Conservation (phyloP, 768 basidiomycete species). For the Scleroderma citrinum region DNA sequence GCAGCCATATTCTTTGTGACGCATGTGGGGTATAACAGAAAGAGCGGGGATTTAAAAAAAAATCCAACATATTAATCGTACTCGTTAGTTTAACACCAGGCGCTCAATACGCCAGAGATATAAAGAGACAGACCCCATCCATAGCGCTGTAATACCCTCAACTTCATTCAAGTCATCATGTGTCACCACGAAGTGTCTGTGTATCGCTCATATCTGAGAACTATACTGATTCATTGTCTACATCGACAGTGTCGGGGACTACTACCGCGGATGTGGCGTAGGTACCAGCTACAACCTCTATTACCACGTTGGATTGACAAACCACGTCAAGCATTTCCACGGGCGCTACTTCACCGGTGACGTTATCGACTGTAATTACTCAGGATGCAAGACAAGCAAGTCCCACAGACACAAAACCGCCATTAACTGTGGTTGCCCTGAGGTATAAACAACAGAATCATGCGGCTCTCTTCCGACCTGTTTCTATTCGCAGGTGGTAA, state of each 20-base stretch:
- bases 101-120: neutral
- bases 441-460: slow-evolving; percentile 13
- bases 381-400: slow-evolving; percentile 29
- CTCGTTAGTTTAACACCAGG: neutral
- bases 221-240: slow-evolving; percentile 2
- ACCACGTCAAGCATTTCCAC: slow-evolving; percentile 30
- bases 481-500: slow-evolving; percentile 23
- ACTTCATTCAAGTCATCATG: slow-evolving; percentile 12
- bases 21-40: slow-evolving; percentile 23
- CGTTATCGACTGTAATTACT: slow-evolving; percentile 26
- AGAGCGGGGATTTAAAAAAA: slow-evolving; percentile 1
- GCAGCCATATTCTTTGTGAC: slow-evolving; percentile 16
- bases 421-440: slow-evolving; percentile 25
- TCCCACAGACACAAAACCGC: slow-evolving; percentile 32
- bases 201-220: neutral
- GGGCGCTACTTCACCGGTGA: slow-evolving; percentile 33
- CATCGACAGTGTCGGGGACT: slow-evolving; percentile 28
- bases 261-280: slow-evolving; percentile 33
- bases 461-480: slow-evolving; percentile 8
- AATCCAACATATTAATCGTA: neutral
- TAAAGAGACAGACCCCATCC: neutral
- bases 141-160: neutral
- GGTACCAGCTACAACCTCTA: slow-evolving; percentile 1
- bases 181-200: slow-evolving; percentile 34
- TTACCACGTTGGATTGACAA: neutral